Conservation (phyloP, 192 early-diverging fungal genomes). For the Backusella parvicylindrica region DNA sequence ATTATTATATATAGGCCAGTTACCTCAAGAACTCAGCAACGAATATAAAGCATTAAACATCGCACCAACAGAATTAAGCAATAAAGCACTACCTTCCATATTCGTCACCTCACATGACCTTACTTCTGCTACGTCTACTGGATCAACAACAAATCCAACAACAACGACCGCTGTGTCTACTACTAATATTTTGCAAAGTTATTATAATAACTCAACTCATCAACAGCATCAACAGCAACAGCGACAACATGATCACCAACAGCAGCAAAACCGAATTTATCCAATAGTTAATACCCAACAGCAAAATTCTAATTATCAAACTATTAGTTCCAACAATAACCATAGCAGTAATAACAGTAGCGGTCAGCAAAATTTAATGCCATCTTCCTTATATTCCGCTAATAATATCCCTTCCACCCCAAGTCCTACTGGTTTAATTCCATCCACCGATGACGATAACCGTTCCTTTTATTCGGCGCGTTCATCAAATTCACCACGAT, state of each 20-base stretch:
- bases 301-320: not conserved
- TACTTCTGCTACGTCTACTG: not conserved
- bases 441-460: constrained; percentile 14
- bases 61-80: not conserved
- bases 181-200: not conserved
- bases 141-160: not conserved
- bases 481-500: not conserved
- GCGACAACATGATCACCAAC: not conserved
- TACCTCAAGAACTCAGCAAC: constrained; percentile 11
- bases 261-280: not conserved
- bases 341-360: not conserved
- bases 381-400: not conserved
- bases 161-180: not conserved
- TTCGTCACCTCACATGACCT: constrained; percentile 28
- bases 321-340: not conserved
- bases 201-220: not conserved
- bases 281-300: not conserved
- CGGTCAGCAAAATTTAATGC: not conserved
- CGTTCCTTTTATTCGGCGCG: constrained; percentile 2
- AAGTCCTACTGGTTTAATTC: constrained; percentile 15
- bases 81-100: constrained; percentile 18
- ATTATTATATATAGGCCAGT: constrained; percentile 8
- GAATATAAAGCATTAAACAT: not conserved
- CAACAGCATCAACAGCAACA: not conserved
- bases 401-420: constrained; percentile 21